Conservation (phyloP, 2,329 filamentous ascomycete species). For the Ramularia collo-cygni region DNA sequence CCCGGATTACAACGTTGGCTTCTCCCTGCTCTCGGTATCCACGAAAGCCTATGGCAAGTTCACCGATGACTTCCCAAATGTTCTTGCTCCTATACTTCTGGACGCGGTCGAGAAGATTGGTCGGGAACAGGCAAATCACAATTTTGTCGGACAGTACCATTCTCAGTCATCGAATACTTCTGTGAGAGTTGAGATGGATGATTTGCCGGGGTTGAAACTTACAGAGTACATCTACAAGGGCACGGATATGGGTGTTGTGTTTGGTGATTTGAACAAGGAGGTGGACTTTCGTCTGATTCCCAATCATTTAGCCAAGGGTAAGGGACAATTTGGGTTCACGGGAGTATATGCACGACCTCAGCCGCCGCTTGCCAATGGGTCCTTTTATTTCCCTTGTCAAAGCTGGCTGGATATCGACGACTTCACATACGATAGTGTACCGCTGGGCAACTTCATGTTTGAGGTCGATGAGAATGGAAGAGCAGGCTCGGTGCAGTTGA, state of each 20-base stretch:
- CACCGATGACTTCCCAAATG: conserved; percentile 13
- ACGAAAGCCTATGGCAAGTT: conserved; percentile 8
- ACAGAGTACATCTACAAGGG: conserved; percentile 28
- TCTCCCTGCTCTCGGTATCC: conserved; percentile 35
- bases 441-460: conserved; percentile 19
- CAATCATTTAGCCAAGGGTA: conserved; percentile 20
- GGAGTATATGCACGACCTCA: conserved; percentile 11
- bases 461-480: conserved; percentile 14
- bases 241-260: conserved; percentile 23
- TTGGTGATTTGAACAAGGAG: conserved; percentile 7
- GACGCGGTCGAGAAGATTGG: conserved; percentile 25
- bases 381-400: conserved; percentile 11
- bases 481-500: conserved; percentile 11
- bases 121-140: conserved; percentile 21
- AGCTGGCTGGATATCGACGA: conserved; percentile 17
- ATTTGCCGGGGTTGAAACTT: conserved; percentile 25
- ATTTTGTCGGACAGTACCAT: conserved; percentile 25
- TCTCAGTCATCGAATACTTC: conserved; percentile 14
- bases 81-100: conserved; percentile 18
- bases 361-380: conserved; percentile 13
- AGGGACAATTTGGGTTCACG: conserved; percentile 10
- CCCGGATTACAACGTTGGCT: conserved; percentile 42
- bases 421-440: conserved; percentile 18
- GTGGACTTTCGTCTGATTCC: conserved; percentile 22
- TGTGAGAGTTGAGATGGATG: conserved; percentile 21